Conservation (phyloP, 192 early-diverging fungal species). For the Coemansia sp. region DNA sequence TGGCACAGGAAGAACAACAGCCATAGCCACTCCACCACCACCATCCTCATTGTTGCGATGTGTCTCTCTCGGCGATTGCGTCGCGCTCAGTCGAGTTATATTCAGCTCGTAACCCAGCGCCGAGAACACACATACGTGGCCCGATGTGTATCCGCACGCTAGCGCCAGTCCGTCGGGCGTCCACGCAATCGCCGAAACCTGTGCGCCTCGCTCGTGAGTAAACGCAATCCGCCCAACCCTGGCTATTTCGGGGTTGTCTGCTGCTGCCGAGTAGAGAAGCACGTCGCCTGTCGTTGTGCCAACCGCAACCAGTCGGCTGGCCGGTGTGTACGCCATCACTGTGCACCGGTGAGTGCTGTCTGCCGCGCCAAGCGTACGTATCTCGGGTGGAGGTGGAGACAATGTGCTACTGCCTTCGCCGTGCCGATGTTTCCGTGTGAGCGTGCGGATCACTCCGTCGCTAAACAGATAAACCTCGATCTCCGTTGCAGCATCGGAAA, state of each 20-base stretch:
- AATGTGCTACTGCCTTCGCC: background rate
- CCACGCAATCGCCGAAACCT: conserved; percentile 32
- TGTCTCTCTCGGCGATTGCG: background rate
- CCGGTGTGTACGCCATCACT: conserved; percentile 20
- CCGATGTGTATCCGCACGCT: conserved; percentile 41
- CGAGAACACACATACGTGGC: conserved; percentile 37
- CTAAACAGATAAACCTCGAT: conserved; percentile 26
- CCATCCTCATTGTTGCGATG: background rate
- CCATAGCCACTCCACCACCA: too few species aligned
- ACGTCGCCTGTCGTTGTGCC: conserved; percentile 33
- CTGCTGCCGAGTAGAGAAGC: conserved; percentile 13
- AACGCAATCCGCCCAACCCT: conserved; percentile 6
- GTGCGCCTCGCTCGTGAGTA: conserved; percentile 14
- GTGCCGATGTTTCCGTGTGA: background rate
- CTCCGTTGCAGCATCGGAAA: background rate
- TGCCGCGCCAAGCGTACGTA: conserved; percentile 1
- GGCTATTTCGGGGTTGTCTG: background rate
- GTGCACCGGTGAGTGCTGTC: conserved; percentile 12
- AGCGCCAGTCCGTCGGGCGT: conserved; percentile 35
- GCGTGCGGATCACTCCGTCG: conserved; percentile 26
- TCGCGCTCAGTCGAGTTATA: conserved; percentile 24
- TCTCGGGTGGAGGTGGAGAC: background rate
- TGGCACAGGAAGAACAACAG: conserved; percentile 6
- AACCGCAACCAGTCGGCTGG: conserved; percentile 28
- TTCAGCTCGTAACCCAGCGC: conserved; percentile 45